phyloP scores from a whole-genome alignment of 495 filamentous ascomycete species.

The Lophiostoma macrostomum region DNA sequence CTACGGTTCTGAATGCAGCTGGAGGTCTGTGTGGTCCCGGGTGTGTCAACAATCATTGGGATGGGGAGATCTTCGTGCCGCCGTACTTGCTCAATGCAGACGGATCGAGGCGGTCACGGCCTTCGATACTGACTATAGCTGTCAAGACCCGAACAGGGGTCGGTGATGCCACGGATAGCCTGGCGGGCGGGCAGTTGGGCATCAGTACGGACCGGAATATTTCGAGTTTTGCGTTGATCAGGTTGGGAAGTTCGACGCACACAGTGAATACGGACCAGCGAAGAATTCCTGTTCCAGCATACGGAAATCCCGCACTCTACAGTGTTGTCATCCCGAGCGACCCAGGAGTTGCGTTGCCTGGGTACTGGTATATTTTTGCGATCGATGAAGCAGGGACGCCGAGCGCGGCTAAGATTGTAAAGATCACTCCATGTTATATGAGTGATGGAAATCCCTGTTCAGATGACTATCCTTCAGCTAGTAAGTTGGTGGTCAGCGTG shows the following conservation, averaged over 20 bases:
- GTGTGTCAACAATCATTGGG: constrained; percentile 56
- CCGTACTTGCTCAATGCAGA: constrained; percentile 51
- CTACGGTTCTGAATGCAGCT: constrained; percentile 53
- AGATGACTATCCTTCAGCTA: no score
- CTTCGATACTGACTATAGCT: no score
- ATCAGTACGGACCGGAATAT: constrained; percentile 37
- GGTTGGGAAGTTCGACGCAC: constrained; percentile 52
- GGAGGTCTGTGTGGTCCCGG: constrained; percentile 53
- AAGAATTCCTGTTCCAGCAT: no score
- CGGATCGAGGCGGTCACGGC: constrained; percentile 45
- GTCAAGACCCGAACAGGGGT: no score
- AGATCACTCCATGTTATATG: no score
- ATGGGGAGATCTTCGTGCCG: constrained; percentile 57
- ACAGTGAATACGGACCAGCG: constrained; percentile 61
- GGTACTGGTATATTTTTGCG: constrained; percentile 59
- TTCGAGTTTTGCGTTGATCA: constrained; percentile 39
- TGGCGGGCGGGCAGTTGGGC: constrained; percentile 42
- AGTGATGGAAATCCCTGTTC: no score
- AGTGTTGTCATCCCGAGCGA: constrained; percentile 46
- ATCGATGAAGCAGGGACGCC: constrained; percentile 49
- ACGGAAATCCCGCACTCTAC: no score
- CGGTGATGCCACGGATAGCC: constrained; percentile 29
- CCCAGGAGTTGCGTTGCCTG: constrained; percentile 52
- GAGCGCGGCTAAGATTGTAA: constrained; percentile 38
- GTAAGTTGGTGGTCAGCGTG: no score